Evolutionary conservation across 139 green algal species (phyloP), one percentile per base, ranked within the genome.

Genomic region (Chlamydomonas eustigma): DNA sequence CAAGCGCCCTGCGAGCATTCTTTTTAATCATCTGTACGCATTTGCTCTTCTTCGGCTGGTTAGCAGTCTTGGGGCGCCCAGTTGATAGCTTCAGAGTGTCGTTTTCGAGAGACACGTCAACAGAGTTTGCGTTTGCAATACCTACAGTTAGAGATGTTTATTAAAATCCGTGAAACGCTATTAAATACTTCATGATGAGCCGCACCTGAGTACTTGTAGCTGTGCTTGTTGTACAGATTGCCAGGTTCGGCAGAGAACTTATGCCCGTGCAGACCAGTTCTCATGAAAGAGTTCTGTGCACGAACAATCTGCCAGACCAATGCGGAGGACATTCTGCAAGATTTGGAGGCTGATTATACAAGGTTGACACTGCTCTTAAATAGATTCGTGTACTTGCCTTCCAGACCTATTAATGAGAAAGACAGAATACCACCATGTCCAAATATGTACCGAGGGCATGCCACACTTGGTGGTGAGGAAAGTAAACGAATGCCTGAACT

Each of bases 121-220:
- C 73, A 12, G 76, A 65, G 74, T 88, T 87, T 37, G 71, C 64
- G 66, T 92, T 89, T 44, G 74, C 82, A 25, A 92, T 25, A 39
- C 86, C 88, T 91, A 81, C 71, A 75, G 12, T 18, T 12, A 28
- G 44, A 58, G 18, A 58, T 58, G 44, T 18, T 58, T 58, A 58
- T 58, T 58, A 58, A 58, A 58, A 12, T 58, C 12, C 44, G 12
- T 58, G 12, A 58, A 18, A 12, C 44, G 44, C 44, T 90, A 90
- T 91, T 50, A 86, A 93, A 83, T 91, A 89, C 81, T 94, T 96
- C n/a, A n/a, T n/a, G n/a, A n/a, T n/a, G 12, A 58, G 44, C 44
- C 44, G 44, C 44, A 91, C 91, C 91, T 50, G 87, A 93, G 84
- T 91, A 89, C 81, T 94, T 96, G 90, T 92, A 96, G 79, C 73